These are phyloP conservation scores for Neohortaea acidophila DNA, from an alignment of 495 filamentous ascomycete species.

Conservation along the genomic window DNA sequence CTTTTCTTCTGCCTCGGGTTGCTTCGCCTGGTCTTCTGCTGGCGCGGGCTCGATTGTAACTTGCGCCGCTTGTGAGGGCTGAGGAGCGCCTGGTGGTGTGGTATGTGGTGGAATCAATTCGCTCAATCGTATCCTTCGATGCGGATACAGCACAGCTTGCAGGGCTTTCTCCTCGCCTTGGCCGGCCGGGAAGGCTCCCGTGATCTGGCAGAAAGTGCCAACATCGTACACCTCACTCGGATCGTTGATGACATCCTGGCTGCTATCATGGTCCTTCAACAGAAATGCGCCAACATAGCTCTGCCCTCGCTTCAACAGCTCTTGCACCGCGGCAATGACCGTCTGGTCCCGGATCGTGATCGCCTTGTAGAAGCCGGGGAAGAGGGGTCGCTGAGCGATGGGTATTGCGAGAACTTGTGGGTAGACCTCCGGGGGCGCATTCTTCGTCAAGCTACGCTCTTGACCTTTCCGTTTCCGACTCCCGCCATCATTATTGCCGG, in stretches of 20 bases:
- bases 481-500: slow-evolving; percentile 39
- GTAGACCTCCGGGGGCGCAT: slow-evolving; percentile 82
- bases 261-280: slow-evolving; percentile 87
- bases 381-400: slow-evolving; percentile 87
- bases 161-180: slow-evolving; percentile 56
- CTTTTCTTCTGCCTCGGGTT: slow-evolving; percentile 49
- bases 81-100: slow-evolving; percentile 12
- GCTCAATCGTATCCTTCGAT: slow-evolving; percentile 83
- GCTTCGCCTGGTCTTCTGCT: slow-evolving; percentile 23
- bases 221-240: slow-evolving; percentile 83
- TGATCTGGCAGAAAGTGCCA: slow-evolving; percentile 94
- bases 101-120: slow-evolving; percentile 50
- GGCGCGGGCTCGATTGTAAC: slow-evolving; percentile 24
- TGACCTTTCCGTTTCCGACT: slow-evolving; percentile 42
- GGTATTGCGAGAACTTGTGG: slow-evolving; percentile 98
- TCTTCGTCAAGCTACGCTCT: slow-evolving; percentile 69
- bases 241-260: slow-evolving; percentile 79
- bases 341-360: slow-evolving; percentile 86
- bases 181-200: slow-evolving; percentile 70
- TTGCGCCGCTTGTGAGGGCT: slow-evolving; percentile 23
- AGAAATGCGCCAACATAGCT: slow-evolving; percentile 95
- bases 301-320: slow-evolving; percentile 96
- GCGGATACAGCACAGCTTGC: slow-evolving; percentile 88
- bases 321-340: slow-evolving; percentile 77
- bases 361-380: slow-evolving; percentile 97